Conservation (phyloP, 495 filamentous ascomycete genomes). For the Penicillium tannophilum region DNA sequence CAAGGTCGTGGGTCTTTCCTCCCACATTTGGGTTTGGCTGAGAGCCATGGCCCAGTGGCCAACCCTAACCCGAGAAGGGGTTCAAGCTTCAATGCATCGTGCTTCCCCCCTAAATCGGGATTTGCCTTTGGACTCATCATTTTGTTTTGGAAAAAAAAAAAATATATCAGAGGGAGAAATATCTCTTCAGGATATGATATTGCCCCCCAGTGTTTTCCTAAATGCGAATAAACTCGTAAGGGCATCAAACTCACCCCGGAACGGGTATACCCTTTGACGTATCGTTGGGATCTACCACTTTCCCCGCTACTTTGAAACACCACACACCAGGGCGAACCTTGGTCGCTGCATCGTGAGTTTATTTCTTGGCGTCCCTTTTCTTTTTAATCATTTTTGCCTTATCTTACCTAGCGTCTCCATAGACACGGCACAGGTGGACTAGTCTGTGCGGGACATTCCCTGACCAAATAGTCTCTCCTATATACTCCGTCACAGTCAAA, state of each 20-base stretch:
- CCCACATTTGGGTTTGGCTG: conserved; percentile 24
- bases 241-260: conserved; percentile 22
- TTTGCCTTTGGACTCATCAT: background rate
- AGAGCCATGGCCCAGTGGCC: conserved; percentile 8
- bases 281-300: conserved; percentile 37
- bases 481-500: background rate
- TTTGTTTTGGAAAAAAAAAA: background rate
- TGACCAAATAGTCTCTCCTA: conserved; percentile 4
- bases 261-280: conserved; percentile 46
- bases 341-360: conserved; percentile 39
- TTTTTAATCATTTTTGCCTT: conserved; percentile 9
- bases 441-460: conserved; percentile 29
- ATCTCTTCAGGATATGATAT: background rate
- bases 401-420: conserved; percentile 3
- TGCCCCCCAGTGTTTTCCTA: too few relatives aligned
- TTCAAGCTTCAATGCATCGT: conserved; percentile 18
- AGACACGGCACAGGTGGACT: conserved; percentile 35
- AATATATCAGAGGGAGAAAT: background rate
- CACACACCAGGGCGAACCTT: conserved; percentile 41
- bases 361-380: conserved; percentile 37
- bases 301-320: conserved; percentile 48
- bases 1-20: conserved; percentile 17
- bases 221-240: background rate
- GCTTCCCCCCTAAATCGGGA: background rate
- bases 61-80: conserved; percentile 13